phyloP scores from a whole-genome alignment of 1,284 basidiomycete genomes.

The Sanghuangporus weigelae region DNA sequence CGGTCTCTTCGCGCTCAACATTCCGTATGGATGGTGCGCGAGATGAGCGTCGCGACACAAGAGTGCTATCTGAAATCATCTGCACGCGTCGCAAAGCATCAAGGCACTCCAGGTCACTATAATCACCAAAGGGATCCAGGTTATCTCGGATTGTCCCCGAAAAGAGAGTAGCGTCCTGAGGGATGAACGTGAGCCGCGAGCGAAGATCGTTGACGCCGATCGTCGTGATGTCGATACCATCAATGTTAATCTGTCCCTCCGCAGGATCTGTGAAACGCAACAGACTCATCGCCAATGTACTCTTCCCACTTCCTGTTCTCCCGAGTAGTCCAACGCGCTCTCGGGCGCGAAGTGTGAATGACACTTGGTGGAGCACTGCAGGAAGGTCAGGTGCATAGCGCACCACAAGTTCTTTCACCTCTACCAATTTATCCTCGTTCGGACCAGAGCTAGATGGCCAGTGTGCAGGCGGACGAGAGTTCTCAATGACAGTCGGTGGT shows the following conservation, averaged over 20 bases:
- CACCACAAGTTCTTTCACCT: conserved; percentile 53
- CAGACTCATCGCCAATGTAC: conserved; percentile 80
- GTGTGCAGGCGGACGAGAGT: conserved; percentile 69
- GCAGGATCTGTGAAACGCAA: conserved; percentile 86
- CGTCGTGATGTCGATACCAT: conserved; percentile 84
- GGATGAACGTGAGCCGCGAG: conserved; percentile 45
- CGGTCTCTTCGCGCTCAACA: conserved; percentile 30
- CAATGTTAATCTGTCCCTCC: conserved; percentile 74
- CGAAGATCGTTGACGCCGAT: conserved; percentile 86
- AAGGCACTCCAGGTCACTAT: conserved; percentile 73
- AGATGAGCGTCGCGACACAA: conserved; percentile 43
- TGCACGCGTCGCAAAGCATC: conserved; percentile 64
- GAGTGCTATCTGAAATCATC: conserved; percentile 47
- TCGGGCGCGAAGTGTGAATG: conserved; percentile 55
- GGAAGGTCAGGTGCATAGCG: conserved; percentile 85
- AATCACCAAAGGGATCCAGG: conserved; percentile 81
- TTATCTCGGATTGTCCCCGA: conserved; percentile 84
- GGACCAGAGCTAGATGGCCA: conserved; percentile 71
- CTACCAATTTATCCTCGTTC: conserved; percentile 23
- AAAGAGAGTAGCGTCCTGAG: conserved; percentile 66
- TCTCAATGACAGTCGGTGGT: conserved; percentile 66
- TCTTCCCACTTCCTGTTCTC: conserved; percentile 54
- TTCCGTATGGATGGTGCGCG: conserved; percentile 40
- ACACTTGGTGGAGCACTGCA: conserved; percentile 72
- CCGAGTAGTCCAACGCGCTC: conserved; percentile 73